Conservation (phyloP, 2,329 filamentous ascomycete genomes). For the Helicocarpus griseus region DNA sequence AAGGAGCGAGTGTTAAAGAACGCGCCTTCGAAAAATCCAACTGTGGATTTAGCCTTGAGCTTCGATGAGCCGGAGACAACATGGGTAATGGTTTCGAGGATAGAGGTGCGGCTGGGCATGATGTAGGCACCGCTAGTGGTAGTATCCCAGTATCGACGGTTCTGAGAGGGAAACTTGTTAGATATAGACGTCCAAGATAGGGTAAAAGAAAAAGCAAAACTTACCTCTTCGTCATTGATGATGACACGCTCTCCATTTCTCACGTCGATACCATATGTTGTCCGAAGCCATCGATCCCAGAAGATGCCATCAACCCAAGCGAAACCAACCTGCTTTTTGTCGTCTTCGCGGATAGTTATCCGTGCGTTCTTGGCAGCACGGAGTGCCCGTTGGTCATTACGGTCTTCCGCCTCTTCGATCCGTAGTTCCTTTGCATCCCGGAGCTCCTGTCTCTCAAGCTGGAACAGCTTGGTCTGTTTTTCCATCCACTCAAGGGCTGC, state of each 20-base stretch:
- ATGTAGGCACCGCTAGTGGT: slow-evolving; percentile 86
- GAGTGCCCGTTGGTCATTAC: slow-evolving; percentile 77
- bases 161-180: slow-evolving; percentile 42
- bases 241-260: slow-evolving; percentile 81
- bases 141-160: slow-evolving; percentile 88
- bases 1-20: slow-evolving; percentile 38
- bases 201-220: slow-evolving; percentile 26
- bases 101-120: slow-evolving; percentile 77
- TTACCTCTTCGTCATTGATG: slow-evolving; percentile 94
- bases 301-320: slow-evolving; percentile 96
- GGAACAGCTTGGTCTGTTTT: slow-evolving; percentile 83
- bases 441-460: slow-evolving; percentile 84
- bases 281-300: slow-evolving; percentile 93
- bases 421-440: slow-evolving; percentile 89
- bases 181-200: not conserved
- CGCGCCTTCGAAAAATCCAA: slow-evolving; percentile 36
- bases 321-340: slow-evolving; percentile 83
- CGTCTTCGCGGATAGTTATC: slow-evolving; percentile 80
- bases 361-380: slow-evolving; percentile 81
- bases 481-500: slow-evolving; percentile 98
- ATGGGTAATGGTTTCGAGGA: slow-evolving; percentile 65
- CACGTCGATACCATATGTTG: slow-evolving; percentile 88
- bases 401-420: slow-evolving; percentile 92
- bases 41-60: slow-evolving; percentile 40
- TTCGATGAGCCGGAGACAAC: slow-evolving; percentile 41